A percentile compares a stretch with the other conserved stretches of the same genome.
Evolutionary conservation across 192 early-diverging fungal species (phyloP).

Genomic region (Rhizophagus sp.): DNA sequence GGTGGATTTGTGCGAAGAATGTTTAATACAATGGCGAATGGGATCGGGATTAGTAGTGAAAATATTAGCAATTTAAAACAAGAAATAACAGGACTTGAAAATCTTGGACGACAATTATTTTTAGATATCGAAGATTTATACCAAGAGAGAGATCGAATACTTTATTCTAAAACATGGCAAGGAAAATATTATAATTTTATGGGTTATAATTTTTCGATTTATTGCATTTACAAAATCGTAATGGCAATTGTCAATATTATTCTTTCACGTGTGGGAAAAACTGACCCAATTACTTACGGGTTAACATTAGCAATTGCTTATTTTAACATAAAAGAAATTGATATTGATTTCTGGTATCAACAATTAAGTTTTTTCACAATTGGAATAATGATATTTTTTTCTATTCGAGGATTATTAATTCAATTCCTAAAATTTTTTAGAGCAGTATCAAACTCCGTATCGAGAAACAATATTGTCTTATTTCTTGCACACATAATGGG

Average conservation of each 20-base stretch:
- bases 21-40: constrained; percentile 42
- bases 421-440: constrained; percentile 80
- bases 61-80: constrained; percentile 43
- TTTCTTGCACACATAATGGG: constrained; percentile 89
- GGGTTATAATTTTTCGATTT: constrained; percentile 84
- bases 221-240: constrained; percentile 88
- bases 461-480: constrained; percentile 73
- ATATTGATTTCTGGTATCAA: constrained; percentile 84
- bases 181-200: constrained; percentile 81
- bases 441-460: constrained; percentile 67
- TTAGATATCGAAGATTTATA: constrained; percentile 81
- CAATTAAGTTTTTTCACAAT: constrained; percentile 92
- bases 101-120: constrained; percentile 69
- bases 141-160: constrained; percentile 63
- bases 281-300: constrained; percentile 81
- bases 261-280: constrained; percentile 69
- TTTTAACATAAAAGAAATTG: constrained; percentile 61
- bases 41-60: constrained; percentile 25
- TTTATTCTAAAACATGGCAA: constrained; percentile 65
- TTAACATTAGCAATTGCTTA: constrained; percentile 72
- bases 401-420: constrained; percentile 85
- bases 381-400: constrained; percentile 84
- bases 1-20: constrained; percentile 60
- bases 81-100: constrained; percentile 63
- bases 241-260: constrained; percentile 81